A percentile compares a stretch with the other conserved stretches of the same genome.
Evolutionary conservation across 352 stramenopile species (phyloP).

Genomic region (Aphanomyces cochlioides): DNA sequence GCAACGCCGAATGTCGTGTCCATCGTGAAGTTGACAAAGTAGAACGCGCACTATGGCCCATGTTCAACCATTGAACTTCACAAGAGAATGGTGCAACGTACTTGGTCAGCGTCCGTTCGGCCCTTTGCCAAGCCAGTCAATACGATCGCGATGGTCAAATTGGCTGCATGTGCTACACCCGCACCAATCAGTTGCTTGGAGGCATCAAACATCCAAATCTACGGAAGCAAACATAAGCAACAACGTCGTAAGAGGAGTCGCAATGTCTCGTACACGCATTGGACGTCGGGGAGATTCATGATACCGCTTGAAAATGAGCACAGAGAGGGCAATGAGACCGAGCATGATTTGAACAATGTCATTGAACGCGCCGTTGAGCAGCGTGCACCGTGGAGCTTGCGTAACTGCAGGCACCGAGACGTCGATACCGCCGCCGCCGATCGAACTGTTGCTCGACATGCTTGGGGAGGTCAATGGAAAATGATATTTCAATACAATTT

Average conservation of each 20-base stretch:
- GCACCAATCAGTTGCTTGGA: constrained; percentile 30
- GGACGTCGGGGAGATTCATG: constrained; percentile 67
- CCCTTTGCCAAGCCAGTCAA: constrained; percentile 12
- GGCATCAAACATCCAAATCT: constrained; percentile 32
- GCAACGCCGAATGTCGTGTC: constrained; percentile 83
- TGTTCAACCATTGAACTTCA: not conserved
- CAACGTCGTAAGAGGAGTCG: not conserved
- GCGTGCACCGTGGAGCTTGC: constrained; percentile 54
- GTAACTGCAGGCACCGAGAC: too few relatives aligned
- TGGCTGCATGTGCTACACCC: constrained; percentile 18
- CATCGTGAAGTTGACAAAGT: constrained; percentile 87
- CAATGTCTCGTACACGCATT: constrained; percentile 42
- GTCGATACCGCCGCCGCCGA: not conserved
- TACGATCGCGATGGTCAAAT: constrained; percentile 26
- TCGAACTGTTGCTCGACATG: constrained; percentile 11
- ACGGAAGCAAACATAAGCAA: not conserved
- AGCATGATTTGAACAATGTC: constrained; percentile 70
- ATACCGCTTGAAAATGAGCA: constrained; percentile 74
- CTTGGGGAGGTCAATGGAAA: not conserved
- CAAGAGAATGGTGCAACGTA: not conserved
- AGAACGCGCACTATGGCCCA: constrained; percentile 63
- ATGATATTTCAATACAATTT: too few relatives aligned
- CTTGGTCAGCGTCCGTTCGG: constrained; percentile 18
- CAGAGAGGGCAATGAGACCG: constrained; percentile 80
- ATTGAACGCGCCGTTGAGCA: constrained; percentile 75